Evolutionary conservation across 2,329 filamentous ascomycete species (phyloP).

Genomic region (Cadophora gregata): DNA sequence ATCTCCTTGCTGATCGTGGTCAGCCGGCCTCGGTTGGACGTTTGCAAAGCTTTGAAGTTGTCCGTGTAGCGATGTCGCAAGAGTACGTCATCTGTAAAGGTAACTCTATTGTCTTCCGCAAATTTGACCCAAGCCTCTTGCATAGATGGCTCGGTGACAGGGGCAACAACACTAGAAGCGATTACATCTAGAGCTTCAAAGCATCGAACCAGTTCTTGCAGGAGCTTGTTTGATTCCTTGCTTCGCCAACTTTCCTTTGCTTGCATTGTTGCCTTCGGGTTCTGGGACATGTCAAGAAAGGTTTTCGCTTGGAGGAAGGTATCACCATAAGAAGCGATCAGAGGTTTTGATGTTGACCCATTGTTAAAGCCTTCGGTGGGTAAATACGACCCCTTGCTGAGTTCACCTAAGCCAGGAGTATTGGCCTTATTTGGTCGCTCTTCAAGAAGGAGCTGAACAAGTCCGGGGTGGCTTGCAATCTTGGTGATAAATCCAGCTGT

Average conservation of each 20-base stretch:
- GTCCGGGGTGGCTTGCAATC: slow-evolving; percentile 20
- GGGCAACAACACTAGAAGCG: neutral
- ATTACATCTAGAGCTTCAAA: slow-evolving; percentile 14
- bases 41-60: slow-evolving; percentile 18
- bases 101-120: slow-evolving; percentile 32
- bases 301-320: slow-evolving; percentile 28
- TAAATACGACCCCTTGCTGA: neutral
- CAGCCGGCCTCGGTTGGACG: slow-evolving; percentile 29
- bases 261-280: slow-evolving; percentile 14
- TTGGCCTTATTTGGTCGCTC: slow-evolving; percentile 25
- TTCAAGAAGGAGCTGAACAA: slow-evolving; percentile 28
- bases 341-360: slow-evolving; percentile 9
- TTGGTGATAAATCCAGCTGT: slow-evolving; percentile 26
- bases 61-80: slow-evolving; percentile 23
- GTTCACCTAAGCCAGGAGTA: slow-evolving; percentile 22
- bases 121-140: slow-evolving; percentile 30
- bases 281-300: slow-evolving; percentile 23
- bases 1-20: slow-evolving; percentile 37
- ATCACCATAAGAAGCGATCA: slow-evolving; percentile 23
- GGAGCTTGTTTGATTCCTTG: slow-evolving; percentile 1
- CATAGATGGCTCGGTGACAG: neutral
- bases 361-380: neutral
- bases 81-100: slow-evolving; percentile 37
- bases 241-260: neutral
- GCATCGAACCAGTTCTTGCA: slow-evolving; percentile 13